These are phyloP conservation scores for Pueraria montana DNA, from an alignment of 306 rosid species.

Conservation along the genomic window DNA sequence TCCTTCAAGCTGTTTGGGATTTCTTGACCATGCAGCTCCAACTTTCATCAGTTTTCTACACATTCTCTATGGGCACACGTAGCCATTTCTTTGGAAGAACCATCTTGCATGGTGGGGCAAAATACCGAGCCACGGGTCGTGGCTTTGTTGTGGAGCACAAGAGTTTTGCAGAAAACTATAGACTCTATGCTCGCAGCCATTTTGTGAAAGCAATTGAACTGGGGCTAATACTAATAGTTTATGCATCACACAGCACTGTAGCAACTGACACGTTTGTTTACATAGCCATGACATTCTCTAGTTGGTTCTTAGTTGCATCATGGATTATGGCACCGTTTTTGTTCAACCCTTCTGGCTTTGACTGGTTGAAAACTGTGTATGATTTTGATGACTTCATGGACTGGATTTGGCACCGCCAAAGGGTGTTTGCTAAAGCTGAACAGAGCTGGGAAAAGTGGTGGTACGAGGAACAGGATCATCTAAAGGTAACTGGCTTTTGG, in stretches of 20 bases:
- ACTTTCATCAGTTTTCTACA: slow-evolving; percentile 87
- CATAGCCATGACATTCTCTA: slow-evolving; percentile 76
- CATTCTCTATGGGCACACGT: slow-evolving; percentile 90
- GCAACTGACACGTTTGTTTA: slow-evolving; percentile 72
- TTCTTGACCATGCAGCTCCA: slow-evolving; percentile 89
- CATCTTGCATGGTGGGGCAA: slow-evolving; percentile 92
- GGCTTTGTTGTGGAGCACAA: slow-evolving; percentile 93
- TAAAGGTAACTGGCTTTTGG: slow-evolving; percentile 75
- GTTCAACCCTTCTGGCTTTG: slow-evolving; percentile 91
- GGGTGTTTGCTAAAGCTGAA: slow-evolving; percentile 90
- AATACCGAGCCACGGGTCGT: slow-evolving; percentile 92
- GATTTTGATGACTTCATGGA: slow-evolving; percentile 85
- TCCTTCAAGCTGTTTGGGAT: slow-evolving; percentile 86
- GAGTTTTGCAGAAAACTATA: slow-evolving; percentile 88
- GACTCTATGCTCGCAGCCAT: slow-evolving; percentile 93
- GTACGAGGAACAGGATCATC: slow-evolving; percentile 93
- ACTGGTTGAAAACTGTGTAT: slow-evolving; percentile 87
- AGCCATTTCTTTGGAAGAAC: slow-evolving; percentile 87
- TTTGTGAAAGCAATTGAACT: slow-evolving; percentile 92
- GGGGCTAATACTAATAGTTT: slow-evolving; percentile 76
- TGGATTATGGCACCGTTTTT: slow-evolving; percentile 91
- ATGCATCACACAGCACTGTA: slow-evolving; percentile 72
- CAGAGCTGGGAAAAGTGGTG: slow-evolving; percentile 98
- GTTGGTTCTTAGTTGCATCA: slow-evolving; percentile 85
- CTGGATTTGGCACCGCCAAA: slow-evolving; percentile 84